A percentile compares a stretch with the other conserved stretches of the same genome.
Evolutionary conservation across 176 grass and related monocot genomes (phyloP).

Genomic region (Musa beccarii): DNA sequence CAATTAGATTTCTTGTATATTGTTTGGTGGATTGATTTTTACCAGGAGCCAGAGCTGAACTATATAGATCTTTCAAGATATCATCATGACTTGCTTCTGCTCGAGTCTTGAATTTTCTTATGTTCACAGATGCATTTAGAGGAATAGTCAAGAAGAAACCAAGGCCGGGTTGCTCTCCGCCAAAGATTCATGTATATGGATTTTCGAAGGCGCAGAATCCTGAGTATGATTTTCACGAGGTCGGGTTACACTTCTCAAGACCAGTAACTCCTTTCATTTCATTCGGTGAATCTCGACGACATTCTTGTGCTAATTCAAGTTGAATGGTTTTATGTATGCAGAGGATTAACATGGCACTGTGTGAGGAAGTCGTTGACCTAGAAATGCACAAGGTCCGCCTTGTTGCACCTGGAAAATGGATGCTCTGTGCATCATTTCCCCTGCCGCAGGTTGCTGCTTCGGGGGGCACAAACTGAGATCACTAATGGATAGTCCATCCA

Average conservation of each 20-base stretch:
- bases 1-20: too few relatives aligned
- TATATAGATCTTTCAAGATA: neutral
- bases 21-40: neutral
- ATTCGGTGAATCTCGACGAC: neutral
- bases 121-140: conserved; percentile 56
- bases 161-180: conserved; percentile 25
- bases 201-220: conserved; percentile 80
- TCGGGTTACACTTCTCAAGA: conserved; percentile 12
- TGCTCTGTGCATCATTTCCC: conserved; percentile 85
- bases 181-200: conserved; percentile 87
- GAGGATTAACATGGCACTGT: conserved; percentile 74
- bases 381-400: conserved; percentile 77
- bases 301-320: conserved; percentile 7
- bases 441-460: conserved; percentile 45
- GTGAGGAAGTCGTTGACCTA: conserved; percentile 25
- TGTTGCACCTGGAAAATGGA: conserved; percentile 95
- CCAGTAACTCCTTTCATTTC: neutral
- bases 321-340: conserved; percentile 27
- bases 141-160: conserved; percentile 48
- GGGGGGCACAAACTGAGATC: conserved; percentile 4
- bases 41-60: neutral
- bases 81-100: neutral
- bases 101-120: conserved; percentile 12
- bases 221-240: conserved; percentile 78
- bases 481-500: too few relatives aligned